Conservation (phyloP, 1,284 basidiomycete genomes). For the Naganishia liquefaciens region DNA sequence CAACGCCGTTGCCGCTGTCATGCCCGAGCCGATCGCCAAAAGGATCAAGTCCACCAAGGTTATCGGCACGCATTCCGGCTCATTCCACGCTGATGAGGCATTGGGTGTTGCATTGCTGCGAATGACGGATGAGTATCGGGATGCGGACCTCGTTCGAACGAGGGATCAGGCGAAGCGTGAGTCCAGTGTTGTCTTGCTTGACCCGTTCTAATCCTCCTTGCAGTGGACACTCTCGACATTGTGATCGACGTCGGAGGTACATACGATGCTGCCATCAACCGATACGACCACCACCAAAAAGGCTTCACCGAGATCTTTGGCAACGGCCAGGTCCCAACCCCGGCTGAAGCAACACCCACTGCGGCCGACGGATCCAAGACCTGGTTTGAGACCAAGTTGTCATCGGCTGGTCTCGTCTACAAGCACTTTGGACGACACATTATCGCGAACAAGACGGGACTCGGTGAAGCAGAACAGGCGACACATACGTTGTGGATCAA, state of each 20-base stretch:
- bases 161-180: conserved; percentile 70
- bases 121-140: conserved; percentile 71
- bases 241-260: conserved; percentile 97
- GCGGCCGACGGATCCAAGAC: conserved; percentile 31
- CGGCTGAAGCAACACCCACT: conserved; percentile 18
- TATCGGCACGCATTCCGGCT: conserved; percentile 92
- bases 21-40: conserved; percentile 40
- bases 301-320: conserved; percentile 91
- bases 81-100: conserved; percentile 83
- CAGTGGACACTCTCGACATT: conserved; percentile 79
- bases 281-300: conserved; percentile 96
- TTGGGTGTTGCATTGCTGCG: conserved; percentile 70
- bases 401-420: conserved; percentile 80
- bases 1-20: conserved; percentile 17
- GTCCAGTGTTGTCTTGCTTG: conserved; percentile 20
- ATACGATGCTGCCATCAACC: conserved; percentile 74
- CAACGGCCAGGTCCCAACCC: conserved; percentile 56
- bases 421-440: conserved; percentile 93
- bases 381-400: conserved; percentile 77
- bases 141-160: conserved; percentile 78
- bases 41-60: conserved; percentile 54
- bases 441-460: conserved; percentile 66
- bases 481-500: conserved; percentile 71
- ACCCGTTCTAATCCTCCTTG: background rate
- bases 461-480: conserved; percentile 55